phyloP scores from a whole-genome alignment of 129 eudicot genomes.

The Calendula officinalis region DNA sequence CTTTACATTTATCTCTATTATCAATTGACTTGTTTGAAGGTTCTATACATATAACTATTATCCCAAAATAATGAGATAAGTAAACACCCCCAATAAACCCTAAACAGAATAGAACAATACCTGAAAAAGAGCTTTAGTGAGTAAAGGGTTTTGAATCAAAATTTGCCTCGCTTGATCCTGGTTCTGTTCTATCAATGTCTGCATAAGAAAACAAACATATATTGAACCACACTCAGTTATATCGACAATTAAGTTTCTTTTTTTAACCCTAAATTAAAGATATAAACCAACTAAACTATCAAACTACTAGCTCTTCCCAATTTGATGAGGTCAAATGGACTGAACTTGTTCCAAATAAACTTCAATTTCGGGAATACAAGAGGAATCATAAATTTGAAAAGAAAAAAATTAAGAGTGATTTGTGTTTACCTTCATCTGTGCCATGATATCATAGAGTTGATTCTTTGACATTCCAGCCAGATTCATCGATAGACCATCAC shows the following conservation, averaged over 20 bases:
- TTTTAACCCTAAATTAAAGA: constrained; percentile 8
- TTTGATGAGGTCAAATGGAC: too few species aligned
- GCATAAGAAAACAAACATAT: constrained; percentile 29
- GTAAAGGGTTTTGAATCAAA: constrained; percentile 75
- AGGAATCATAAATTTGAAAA: too few species aligned
- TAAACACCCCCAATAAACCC: constrained; percentile 7
- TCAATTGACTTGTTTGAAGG: too few species aligned
- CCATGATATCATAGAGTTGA: constrained; percentile 90
- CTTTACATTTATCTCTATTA: too few species aligned
- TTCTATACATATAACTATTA: too few species aligned
- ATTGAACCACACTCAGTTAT: too few species aligned
- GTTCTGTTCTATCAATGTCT: constrained; percentile 85
- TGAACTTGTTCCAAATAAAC: neutral
- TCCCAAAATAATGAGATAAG: too few species aligned
- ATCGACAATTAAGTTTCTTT: too few species aligned
- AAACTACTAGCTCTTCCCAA: too few species aligned
- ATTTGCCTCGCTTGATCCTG: constrained; percentile 90
- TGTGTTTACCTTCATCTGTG: constrained; percentile 80
- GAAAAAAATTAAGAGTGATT: neutral
- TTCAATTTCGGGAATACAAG: too few species aligned
- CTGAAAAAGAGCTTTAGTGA: constrained; percentile 90
- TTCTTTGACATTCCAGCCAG: constrained; percentile 87
- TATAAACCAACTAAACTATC: too few species aligned
- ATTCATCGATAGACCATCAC: constrained; percentile 61
- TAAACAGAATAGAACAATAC: constrained; percentile 29